phyloP scores from a whole-genome alignment of 2,329 filamentous ascomycete genomes.

The Fusarium nisikadoi region DNA sequence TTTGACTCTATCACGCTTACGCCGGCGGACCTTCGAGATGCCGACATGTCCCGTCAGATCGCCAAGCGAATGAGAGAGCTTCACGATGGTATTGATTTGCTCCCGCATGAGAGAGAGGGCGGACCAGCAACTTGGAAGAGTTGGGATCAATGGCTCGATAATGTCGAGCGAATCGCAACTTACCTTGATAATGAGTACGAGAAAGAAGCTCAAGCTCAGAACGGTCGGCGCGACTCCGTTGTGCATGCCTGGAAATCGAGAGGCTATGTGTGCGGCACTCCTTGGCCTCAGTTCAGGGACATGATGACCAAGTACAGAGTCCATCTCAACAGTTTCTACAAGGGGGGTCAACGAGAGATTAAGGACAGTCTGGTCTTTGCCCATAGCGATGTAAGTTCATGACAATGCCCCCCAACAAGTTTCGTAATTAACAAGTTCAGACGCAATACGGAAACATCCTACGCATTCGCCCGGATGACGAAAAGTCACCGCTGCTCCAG shows the following conservation, averaged over 20 bases:
- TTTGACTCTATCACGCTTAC: constrained; percentile 87
- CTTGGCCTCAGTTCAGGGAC: constrained; percentile 81
- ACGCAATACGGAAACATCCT: constrained; percentile 99
- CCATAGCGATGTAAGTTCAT: constrained; percentile 86
- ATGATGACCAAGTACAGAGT: constrained; percentile 81
- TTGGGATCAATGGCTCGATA: constrained; percentile 90
- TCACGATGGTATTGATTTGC: constrained; percentile 90
- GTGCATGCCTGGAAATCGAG: constrained; percentile 70
- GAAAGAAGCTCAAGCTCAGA: constrained; percentile 46
- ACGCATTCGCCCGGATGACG: constrained; percentile 71
- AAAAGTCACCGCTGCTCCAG: constrained; percentile 86
- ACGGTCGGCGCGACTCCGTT: constrained; percentile 39
- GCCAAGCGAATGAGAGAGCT: constrained; percentile 97
- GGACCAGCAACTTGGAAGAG: constrained; percentile 90
- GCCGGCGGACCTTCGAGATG: constrained; percentile 77
- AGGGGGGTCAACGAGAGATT: constrained; percentile 68
- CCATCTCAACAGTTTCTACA: constrained; percentile 79
- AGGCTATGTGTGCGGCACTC: constrained; percentile 83
- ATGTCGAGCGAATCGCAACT: constrained; percentile 69
- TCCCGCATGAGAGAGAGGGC: constrained; percentile 78
- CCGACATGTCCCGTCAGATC: constrained; percentile 89
- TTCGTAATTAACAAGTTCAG: constrained; percentile 56
- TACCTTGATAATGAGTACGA: constrained; percentile 69
- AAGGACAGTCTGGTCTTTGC: constrained; percentile 86
- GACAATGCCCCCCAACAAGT: neutral